phyloP scores from a whole-genome alignment of 805 yeast genomes.

The Starmerella roubikii region DNA sequence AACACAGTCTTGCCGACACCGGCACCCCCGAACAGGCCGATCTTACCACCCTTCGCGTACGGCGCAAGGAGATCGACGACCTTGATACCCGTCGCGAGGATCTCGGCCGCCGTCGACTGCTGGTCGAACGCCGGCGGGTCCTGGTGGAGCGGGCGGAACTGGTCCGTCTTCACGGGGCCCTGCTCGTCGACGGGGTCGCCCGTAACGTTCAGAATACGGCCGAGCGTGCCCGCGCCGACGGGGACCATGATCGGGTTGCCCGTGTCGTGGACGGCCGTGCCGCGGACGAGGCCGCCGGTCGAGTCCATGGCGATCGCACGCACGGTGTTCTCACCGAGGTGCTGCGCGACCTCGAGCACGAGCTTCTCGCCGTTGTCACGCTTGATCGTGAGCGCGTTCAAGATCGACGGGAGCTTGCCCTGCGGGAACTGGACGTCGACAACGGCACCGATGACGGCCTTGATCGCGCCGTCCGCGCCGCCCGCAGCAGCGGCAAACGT shows the following conservation, averaged over 20 bases:
- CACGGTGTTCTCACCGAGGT: slow-evolving; percentile 98
- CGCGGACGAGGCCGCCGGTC: slow-evolving; percentile 99
- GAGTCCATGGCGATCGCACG: slow-evolving; percentile 99
- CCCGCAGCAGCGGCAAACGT: slow-evolving; percentile 18
- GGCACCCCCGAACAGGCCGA: slow-evolving; percentile 99
- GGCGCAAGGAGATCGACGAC: slow-evolving; percentile 99
- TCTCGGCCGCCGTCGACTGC: slow-evolving; percentile 96
- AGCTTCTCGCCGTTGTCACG: slow-evolving; percentile 54
- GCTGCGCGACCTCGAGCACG: slow-evolving; percentile 97
- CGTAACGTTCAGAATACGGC: slow-evolving; percentile 91
- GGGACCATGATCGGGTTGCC: slow-evolving; percentile 99
- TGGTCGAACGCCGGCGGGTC: slow-evolving; percentile 94
- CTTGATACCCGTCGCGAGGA: slow-evolving; percentile 98
- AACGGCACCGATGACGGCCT: slow-evolving; percentile 25
- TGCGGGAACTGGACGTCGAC: slow-evolving; percentile 89
- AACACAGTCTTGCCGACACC: slow-evolving; percentile 99
- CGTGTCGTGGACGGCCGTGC: slow-evolving; percentile 79
- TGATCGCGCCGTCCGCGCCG: slow-evolving; percentile 17
- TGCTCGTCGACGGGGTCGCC: slow-evolving; percentile 99
- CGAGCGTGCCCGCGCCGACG: slow-evolving; percentile 97
- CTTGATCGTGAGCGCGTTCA: slow-evolving; percentile 88
- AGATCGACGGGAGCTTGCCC: slow-evolving; percentile 92
- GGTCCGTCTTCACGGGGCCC: slow-evolving; percentile 90
- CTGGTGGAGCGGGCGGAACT: slow-evolving; percentile 96
- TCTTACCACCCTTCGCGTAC: slow-evolving; percentile 99